Evolutionary conservation across 2,329 filamentous ascomycete species (phyloP), one percentile per base, ranked within the genome.

Genomic region (Fusarium transvaalense): DNA sequence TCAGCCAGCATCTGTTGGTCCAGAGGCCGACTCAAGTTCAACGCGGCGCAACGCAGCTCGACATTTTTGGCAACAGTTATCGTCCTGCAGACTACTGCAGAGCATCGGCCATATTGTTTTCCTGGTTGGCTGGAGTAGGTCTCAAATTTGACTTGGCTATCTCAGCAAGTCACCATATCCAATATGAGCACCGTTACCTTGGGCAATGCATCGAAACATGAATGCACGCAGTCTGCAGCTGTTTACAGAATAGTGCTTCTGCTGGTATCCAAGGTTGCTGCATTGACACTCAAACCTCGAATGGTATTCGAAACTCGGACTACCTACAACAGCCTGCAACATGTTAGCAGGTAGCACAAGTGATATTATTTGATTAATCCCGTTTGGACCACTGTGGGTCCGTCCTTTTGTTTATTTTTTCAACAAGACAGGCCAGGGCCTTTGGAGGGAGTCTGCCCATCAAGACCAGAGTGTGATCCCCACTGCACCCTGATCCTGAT

Each of bases 41-140:
- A 51, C 68, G 72, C 68, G 65, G 69, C 72, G 68, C 68, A 67
- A 76, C 71, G 74, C 74, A 76, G 61, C 66, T 76, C 74, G 73
- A 76, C 74, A 57, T 46, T 75, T 76, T 59, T 43, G 74, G 74
- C 63, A 74, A 68, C 71, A 64, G 50, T 68, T 62, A 61, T 66
- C 54, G 35, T 55, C 68, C 58, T 66, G 58, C 66, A 72, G 51
- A 62, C 64, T 74, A 67, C 67, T 64, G 64, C 60, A 69, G 56
- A 71, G 56, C 56, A 71, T 74, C 63, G 65, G 63, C 50, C 64
- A 61, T 41, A 48, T 47, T 51, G 52, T 60, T 64, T 62, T 53
- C 54, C 61, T 64, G 48, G 53, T 65, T 64, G 43, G 53, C 47
- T 52, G 39, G 19, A 57, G 59, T 35, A 50, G 50, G 61, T 61